Base-by-base conservation (phyloP, 2,329 filamentous ascomycete species). In the Xylariaceae sp. region DNA sequence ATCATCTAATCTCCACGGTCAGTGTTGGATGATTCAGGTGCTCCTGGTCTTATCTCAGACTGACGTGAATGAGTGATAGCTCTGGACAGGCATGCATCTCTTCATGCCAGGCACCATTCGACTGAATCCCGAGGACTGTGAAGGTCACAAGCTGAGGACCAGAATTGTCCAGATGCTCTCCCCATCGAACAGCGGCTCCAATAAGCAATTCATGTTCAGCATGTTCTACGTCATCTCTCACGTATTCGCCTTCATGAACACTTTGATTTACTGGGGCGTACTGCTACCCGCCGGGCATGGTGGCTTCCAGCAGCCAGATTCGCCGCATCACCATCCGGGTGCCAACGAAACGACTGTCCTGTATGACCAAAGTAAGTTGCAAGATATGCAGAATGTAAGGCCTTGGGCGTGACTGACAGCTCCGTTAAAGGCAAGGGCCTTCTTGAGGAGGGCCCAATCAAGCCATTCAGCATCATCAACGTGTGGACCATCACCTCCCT, bases 1-100 rank as follows among this genome's bases (percentile, higher is more conserved):
- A 74, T 56, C 68, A 75, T 39, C 34, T 70, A 15, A 54, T 70
- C 19, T 64, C 66, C 19, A 71, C 73, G 48, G 73, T 76, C 47
- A 52, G 11, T 17, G 19, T 17, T 28, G 13, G 9, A 19, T 17
- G 13, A 17, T 17, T 17, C 7, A 13, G 11, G 22, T n/a, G 2
- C 9, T 31, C 34, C 37, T 15, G 2, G 9, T 31, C 34, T 37
- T 15, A 37, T 45, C 34, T 30, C 15, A n/a, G 15, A 15, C 8
- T 19, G 11, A 19, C 15, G 19, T 22, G 6, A 16, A 12, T 26
- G 22, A 6, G 13, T 38, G 11, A 36, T 41, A 76, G 73, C 60
- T 59, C 19, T 78, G 73, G 73, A 75, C 72, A 0, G 71, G 69
- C 37, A 73, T 73, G 36, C 74, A 78, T 49, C 60, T 75, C 19